Base-by-base conservation (phyloP, 495 filamentous ascomycete genomes). In the Poronia punctata region DNA sequence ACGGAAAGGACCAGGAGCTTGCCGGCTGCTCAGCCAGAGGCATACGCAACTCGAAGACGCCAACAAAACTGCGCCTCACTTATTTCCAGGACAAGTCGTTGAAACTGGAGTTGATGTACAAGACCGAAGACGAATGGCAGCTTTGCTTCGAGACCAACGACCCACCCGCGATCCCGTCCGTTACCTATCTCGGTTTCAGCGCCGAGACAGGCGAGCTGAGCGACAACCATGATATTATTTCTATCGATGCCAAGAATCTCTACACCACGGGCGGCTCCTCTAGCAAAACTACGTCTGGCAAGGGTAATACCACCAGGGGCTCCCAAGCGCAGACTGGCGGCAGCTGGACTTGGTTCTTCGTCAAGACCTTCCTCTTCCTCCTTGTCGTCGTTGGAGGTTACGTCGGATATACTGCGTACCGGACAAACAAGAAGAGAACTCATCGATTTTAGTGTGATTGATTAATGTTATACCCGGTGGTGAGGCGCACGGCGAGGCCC, bases 171-270 rank as follows among this genome's bases (percentile, higher is more conserved):
- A 82, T 99, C 41, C 93, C 93, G 28, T 78, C 83, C 14, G 86
- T 96, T 23, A 79, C 87, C 15, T 99, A 99, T 66, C 76, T 99
- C 10, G 93, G 93, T 52, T 95, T 99, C 67, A 86, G 78, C 41
- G 88, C 89, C 28, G 88, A 97, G 70, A 96, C 89, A 18, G 93
- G 93, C 51, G 93, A 99, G 66, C 74, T 99, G 50, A 86, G 77
- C 60, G 93, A 99, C 64, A 95, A 96, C 72, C 88, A 95, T 75
- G 93, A 99, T 62, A 93, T 99, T 62, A 82, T 97, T 61, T 82
- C 75, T 39, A 76, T 99, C 60, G 68, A 82, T 43, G 79, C 89
- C 26, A 84, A 85, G 72, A 97, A 96, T 59, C 72, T 97, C 19
- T 96, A 99, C 64, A 74, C 72, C 40, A 64, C 80, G 37, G 55